These are phyloP conservation scores for Metschnikowia chrysomelidarum DNA, from an alignment of 805 yeast species.

Conservation along the genomic window DNA sequence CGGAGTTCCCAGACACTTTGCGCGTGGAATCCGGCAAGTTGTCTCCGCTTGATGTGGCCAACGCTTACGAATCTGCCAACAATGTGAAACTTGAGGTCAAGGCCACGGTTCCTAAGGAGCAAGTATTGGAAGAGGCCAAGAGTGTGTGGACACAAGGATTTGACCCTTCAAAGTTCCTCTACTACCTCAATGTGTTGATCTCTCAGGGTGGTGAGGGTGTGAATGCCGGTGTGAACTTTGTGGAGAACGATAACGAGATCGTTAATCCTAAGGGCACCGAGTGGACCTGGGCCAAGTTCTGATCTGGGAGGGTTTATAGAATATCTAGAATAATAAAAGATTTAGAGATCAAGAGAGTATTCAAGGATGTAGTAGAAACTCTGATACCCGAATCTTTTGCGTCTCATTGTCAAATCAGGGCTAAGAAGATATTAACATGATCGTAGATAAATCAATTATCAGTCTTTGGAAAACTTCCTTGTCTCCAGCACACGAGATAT, in stretches of 20 bases:
- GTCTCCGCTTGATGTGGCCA: constrained; percentile 37
- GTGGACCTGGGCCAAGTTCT: constrained; percentile 44
- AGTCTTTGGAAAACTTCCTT: too few species aligned
- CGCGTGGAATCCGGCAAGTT: constrained; percentile 42
- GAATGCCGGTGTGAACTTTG: constrained; percentile 33
- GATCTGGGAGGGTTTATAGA: constrained; percentile 3
- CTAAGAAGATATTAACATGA: too few species aligned
- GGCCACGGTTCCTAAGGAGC: constrained; percentile 23
- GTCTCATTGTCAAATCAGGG: too few species aligned
- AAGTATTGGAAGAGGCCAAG: constrained; percentile 30
- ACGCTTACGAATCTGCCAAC: constrained; percentile 40
- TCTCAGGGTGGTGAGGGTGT: constrained; percentile 44
- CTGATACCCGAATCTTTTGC: too few species aligned
- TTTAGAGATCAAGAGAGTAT: too few species aligned
- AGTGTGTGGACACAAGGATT: constrained; percentile 29
- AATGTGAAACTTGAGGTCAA: constrained; percentile 28
- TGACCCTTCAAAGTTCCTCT: constrained; percentile 31
- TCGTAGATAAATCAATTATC: too few species aligned
- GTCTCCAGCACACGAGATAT: too few species aligned
- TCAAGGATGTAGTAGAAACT: too few species aligned
- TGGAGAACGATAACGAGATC: constrained; percentile 37
- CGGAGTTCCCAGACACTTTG: constrained; percentile 42
- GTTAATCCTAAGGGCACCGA: constrained; percentile 45
- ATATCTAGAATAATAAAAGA: too few species aligned
- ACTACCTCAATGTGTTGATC: constrained; percentile 29